Conservation (phyloP, 305 asterid genomes). For the Coffea humblotiana region DNA sequence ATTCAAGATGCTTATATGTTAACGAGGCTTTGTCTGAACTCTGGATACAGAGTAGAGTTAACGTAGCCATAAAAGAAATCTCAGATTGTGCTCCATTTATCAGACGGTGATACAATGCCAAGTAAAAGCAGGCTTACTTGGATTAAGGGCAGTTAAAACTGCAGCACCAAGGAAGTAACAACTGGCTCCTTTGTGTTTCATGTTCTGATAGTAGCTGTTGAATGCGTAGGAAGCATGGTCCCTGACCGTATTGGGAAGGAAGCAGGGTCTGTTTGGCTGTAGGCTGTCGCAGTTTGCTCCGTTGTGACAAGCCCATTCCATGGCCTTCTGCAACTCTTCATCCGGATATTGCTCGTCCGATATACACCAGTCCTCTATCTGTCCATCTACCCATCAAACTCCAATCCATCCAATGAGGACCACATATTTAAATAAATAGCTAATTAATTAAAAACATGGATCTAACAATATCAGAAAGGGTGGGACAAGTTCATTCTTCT, state of each 20-base stretch:
- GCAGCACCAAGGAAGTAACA: constrained; percentile 76
- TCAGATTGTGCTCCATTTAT: too few species aligned
- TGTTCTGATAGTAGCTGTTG: constrained; percentile 72
- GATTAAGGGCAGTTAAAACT: constrained; percentile 51
- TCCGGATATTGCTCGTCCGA: constrained; percentile 78
- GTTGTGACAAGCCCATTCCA: constrained; percentile 65
- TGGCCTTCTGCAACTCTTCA: constrained; percentile 39
- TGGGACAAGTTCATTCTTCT: too few species aligned
- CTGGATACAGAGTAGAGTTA: too few species aligned
- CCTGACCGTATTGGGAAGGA: constrained; percentile 43
- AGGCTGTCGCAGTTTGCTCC: constrained; percentile 65
- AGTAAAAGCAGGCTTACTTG: constrained; percentile 44
- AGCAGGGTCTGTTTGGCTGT: constrained; percentile 38
- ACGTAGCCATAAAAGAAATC: too few species aligned
- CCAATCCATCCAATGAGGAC: too few species aligned
- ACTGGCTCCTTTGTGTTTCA: constrained; percentile 51
- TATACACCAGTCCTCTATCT: constrained; percentile 62
- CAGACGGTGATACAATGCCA: not conserved
- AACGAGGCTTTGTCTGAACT: too few species aligned
- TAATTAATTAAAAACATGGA: too few species aligned
- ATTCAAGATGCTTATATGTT: too few species aligned
- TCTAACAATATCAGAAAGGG: too few species aligned
- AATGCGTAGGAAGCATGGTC: constrained; percentile 73
- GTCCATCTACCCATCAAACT: constrained; percentile 38
- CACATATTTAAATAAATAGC: too few species aligned